Base-by-base conservation (phyloP, 192 early-diverging fungal genomes). In the Geranomyces variabilis region DNA sequence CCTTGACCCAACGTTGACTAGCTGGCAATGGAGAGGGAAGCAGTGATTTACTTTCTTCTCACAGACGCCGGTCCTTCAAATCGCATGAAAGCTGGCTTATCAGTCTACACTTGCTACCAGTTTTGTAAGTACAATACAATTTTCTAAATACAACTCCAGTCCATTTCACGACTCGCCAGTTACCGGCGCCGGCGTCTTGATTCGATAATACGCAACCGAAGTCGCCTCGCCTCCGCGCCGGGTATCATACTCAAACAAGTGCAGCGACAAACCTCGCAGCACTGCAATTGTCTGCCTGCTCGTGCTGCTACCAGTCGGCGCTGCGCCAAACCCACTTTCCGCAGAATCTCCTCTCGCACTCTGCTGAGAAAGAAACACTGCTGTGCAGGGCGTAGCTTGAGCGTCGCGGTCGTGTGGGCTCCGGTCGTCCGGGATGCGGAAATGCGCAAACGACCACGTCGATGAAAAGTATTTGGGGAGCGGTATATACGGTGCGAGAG, bases 391-490 rank as follows among this genome's bases (percentile, higher is more conserved):
- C n/a, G n/a, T n/a, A n/a, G n/a, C n/a, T 19, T 47, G 46, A 10
- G 46, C 10, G 46, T 47, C 46, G 46, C 12, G 19, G 12, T 13
- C 19, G 46, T 10, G 19, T 19, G 46, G 46, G 12, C 19, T 10
- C 10, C 19, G 12, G 63, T 93, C 93, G 21, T 87, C 83, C 12
- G 88, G 86, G 15, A 96, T 76, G 56, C 88, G 87, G 67, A 90
- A 93, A 66, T 94, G 93, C 9, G 93, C 93, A 85, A 97, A 97
- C 0, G 90, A 92, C 93, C 94, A 96, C 67, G 91, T 91, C 4
- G 90, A 92, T n/a, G 91, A 92, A 85, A 97, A 97, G 76, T 97
- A 97, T 70, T 93, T 93, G 58, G 94, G 94, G 73, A 96, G 75
- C 46, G 46, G 46, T 10, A 47, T 47, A 43, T 70, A 78, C 13